Base-by-base conservation (phyloP, 148 eudicot species). In the Rhododendron williamsianum region DNA sequence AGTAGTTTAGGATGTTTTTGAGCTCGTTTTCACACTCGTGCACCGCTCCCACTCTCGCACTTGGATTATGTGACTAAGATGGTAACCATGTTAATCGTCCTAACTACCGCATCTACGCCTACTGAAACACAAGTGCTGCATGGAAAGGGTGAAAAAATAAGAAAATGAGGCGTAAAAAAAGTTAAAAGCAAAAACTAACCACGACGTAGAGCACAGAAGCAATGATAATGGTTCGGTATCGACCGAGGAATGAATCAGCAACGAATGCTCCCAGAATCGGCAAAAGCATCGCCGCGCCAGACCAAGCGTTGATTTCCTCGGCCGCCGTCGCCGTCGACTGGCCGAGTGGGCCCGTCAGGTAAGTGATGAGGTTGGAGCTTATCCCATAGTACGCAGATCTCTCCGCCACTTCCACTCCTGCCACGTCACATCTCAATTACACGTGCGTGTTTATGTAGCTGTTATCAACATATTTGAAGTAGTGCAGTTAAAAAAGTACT, bases 281-380 rank as follows among this genome's bases (percentile, higher is more conserved):
- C 35, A 89, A 84, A 58, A 93, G 94, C 23, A 88, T 78, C 25
- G 91, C 85, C 6, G 81, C 27, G 0, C 96, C 96, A 3, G 87
- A 86, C 93, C 93, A 93, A 43, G 91, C 91, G 79, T 93, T 93
- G n/a, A 92, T 84, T 45, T 87, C 89, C 9, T 84, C 90, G 1
- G 96, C 96, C 25, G 96, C 96, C 1, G 87, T 23, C 0, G 93
- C 94, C 67, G 94, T 93, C n/a, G 96, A 88, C 83, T 91, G 96
- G 43, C 92, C 93, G 30, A 93, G 84, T 1, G 90, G 89, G 2
- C 91, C 95, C 2, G 95, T 93, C 84, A 93, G 76, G 69, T 89
- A 93, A 83, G 81, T 93, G n/a, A 93, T 90, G 30, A 93, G 85
- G 82, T 93, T 93, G 38, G 91, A 82, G 51, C 89, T 85, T 43